These are phyloP conservation scores for Moelleriella libera DNA, from an alignment of 2,329 filamentous ascomycete genomes.

Conservation along the genomic window DNA sequence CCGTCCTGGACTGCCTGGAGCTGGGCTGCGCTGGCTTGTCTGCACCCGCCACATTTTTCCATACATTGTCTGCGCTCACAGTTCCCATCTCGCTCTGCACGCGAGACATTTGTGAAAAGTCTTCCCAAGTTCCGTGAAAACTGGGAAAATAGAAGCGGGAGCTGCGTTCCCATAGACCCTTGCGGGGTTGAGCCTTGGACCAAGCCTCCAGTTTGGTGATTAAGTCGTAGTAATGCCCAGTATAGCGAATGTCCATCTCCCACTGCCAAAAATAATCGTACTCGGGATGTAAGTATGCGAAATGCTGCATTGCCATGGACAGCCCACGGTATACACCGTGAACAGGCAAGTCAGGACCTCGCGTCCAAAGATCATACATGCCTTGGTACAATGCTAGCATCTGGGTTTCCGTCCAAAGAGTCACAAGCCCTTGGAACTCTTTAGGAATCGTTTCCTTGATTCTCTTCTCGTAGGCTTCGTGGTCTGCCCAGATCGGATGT, in stretches of 20 bases:
- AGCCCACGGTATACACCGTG: constrained; percentile 88
- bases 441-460: constrained; percentile 57
- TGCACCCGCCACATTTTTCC: constrained; percentile 35
- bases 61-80: constrained; percentile 51
- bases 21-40: constrained; percentile 21
- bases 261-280: constrained; percentile 91
- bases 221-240: constrained; percentile 70
- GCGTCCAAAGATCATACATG: constrained; percentile 60
- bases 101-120: constrained; percentile 60
- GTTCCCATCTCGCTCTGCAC: constrained; percentile 61
- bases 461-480: constrained; percentile 50
- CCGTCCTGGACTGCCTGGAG: constrained; percentile 39
- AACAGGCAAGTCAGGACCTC: constrained; percentile 56
- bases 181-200: constrained; percentile 60
- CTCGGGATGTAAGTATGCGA: constrained; percentile 75
- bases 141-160: constrained; percentile 64
- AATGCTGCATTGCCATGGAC: constrained; percentile 91
- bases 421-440: constrained; percentile 81
- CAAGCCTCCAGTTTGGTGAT: constrained; percentile 56
- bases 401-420: constrained; percentile 86
- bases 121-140: constrained; percentile 65
- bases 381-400: constrained; percentile 86
- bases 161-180: constrained; percentile 71
- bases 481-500: constrained; percentile 66
- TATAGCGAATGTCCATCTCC: constrained; percentile 89